Conservation (phyloP, 116 monocot species). For the Zostera marina region DNA sequence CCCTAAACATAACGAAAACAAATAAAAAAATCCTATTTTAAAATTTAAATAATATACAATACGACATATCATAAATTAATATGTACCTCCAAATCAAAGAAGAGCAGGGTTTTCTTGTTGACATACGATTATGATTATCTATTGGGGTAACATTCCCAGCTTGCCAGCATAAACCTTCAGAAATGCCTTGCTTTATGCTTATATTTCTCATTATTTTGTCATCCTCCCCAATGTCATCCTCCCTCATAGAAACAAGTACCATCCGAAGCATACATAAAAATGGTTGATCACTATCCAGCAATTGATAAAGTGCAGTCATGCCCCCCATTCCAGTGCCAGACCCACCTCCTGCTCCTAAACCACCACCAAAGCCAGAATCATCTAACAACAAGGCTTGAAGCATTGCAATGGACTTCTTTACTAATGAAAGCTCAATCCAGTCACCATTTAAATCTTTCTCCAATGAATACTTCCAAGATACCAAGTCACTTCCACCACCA, state of each 20-base stretch:
- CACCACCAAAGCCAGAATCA: conserved; percentile 82
- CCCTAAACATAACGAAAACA: background rate
- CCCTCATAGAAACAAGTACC: conserved; percentile 86
- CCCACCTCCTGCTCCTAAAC: conserved; percentile 74
- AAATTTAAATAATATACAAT: background rate
- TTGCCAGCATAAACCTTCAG: conserved; percentile 42
- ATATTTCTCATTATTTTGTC: conserved; percentile 51
- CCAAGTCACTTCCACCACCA: conserved; percentile 89
- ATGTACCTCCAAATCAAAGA: conserved; percentile 86
- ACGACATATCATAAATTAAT: background rate
- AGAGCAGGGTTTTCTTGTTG: conserved; percentile 67
- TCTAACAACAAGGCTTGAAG: conserved; percentile 88
- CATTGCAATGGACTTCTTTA: conserved; percentile 83
- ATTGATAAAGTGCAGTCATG: conserved; percentile 76
- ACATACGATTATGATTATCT: conserved; percentile 36
- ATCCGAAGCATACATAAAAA: conserved; percentile 93
- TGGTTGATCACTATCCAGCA: conserved; percentile 94
- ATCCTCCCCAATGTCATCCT: conserved; percentile 75
- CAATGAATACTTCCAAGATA: conserved; percentile 53
- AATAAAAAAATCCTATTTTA: background rate
- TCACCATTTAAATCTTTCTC: conserved; percentile 67
- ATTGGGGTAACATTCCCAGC: conserved; percentile 16
- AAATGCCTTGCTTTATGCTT: conserved; percentile 47
- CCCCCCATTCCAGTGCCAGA: conserved; percentile 88
- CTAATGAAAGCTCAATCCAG: conserved; percentile 81